Evolutionary conservation across 495 filamentous ascomycete genomes (phyloP).

Genomic region (Hypoxylon subgilvum): DNA sequence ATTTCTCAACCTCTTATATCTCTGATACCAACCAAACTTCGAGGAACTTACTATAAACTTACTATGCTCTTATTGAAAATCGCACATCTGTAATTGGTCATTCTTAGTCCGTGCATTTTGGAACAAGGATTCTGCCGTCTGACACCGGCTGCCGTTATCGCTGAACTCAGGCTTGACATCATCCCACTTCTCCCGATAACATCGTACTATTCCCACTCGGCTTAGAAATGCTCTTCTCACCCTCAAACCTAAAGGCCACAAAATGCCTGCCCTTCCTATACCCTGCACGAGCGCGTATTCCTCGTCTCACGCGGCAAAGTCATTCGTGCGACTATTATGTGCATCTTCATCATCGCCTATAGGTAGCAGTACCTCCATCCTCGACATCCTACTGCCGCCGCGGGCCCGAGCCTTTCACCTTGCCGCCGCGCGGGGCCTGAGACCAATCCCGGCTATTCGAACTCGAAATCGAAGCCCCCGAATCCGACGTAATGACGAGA

Average conservation of each 20-base stretch:
- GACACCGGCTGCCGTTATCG: conserved; percentile 6
- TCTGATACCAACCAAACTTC: neutral
- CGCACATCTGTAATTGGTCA: conserved; percentile 23
- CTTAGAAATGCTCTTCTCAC: conserved; percentile 31
- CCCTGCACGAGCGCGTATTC: conserved; percentile 40
- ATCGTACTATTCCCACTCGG: conserved; percentile 43
- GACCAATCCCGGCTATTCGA: neutral
- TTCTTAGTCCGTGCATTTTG: conserved; percentile 11
- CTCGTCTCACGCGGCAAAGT: conserved; percentile 43
- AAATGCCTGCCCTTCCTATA: conserved; percentile 42
- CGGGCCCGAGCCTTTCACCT: conserved; percentile 19
- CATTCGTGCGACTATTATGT: conserved; percentile 50
- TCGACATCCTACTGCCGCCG: conserved; percentile 48
- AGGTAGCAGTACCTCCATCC: conserved; percentile 32
- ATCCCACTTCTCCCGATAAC: conserved; percentile 36
- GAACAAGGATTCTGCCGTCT: conserved; percentile 9
- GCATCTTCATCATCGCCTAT: conserved; percentile 25
- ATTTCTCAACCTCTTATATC: too few species aligned
- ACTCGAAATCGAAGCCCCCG: conserved; percentile 10
- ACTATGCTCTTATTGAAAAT: conserved; percentile 27
- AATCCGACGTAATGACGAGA: neutral
- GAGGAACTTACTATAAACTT: neutral
- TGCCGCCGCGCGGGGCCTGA: conserved; percentile 5
- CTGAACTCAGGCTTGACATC: conserved; percentile 47
- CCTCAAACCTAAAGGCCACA: neutral